These are phyloP conservation scores for Tuber magnatum DNA, from an alignment of 495 filamentous ascomycete species.

Conservation along the genomic window DNA sequence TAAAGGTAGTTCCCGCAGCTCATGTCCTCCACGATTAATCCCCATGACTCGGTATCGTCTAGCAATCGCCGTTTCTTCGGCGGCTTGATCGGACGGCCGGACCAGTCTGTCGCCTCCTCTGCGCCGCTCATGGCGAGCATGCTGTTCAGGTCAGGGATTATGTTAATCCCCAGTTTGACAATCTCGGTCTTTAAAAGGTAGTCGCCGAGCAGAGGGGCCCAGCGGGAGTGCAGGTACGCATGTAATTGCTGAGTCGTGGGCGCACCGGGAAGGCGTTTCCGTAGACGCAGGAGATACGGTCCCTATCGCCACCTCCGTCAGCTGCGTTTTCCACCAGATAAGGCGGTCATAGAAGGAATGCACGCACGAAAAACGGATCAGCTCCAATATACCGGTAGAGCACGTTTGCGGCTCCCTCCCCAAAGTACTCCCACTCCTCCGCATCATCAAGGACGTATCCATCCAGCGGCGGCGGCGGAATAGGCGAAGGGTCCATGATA, in stretches of 20 bases:
- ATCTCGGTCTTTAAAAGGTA: constrained; percentile 36
- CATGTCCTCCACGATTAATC: constrained; percentile 40
- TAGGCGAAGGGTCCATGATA: constrained; percentile 14
- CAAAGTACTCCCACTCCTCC: constrained; percentile 38
- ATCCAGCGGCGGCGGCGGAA: constrained; percentile 33
- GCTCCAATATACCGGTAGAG: constrained; percentile 51
- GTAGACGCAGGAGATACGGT: constrained; percentile 39
- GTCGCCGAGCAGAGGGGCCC: constrained; percentile 33
- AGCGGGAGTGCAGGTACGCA: constrained; percentile 31
- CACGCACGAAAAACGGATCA: constrained; percentile 40
- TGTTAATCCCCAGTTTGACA: constrained; percentile 25
- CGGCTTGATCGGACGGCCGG: constrained; percentile 32
- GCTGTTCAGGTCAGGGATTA: constrained; percentile 32
- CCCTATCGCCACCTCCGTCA: constrained; percentile 10
- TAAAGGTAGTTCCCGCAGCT: constrained; percentile 40
- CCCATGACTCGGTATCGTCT: constrained; percentile 37
- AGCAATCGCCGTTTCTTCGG: constrained; percentile 28
- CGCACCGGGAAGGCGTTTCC: constrained; percentile 34
- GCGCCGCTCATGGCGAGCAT: constrained; percentile 17
- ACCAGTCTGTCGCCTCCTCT: constrained; percentile 30
- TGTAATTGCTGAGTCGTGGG: constrained; percentile 37
- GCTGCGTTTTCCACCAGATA: background rate
- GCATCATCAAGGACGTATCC: constrained; percentile 33
- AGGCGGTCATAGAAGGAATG: constrained; percentile 29
- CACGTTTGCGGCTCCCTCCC: constrained; percentile 59